phyloP scores from a whole-genome alignment of 2,329 filamentous ascomycete genomes.

The Ophiosphaerella herpotricha region DNA sequence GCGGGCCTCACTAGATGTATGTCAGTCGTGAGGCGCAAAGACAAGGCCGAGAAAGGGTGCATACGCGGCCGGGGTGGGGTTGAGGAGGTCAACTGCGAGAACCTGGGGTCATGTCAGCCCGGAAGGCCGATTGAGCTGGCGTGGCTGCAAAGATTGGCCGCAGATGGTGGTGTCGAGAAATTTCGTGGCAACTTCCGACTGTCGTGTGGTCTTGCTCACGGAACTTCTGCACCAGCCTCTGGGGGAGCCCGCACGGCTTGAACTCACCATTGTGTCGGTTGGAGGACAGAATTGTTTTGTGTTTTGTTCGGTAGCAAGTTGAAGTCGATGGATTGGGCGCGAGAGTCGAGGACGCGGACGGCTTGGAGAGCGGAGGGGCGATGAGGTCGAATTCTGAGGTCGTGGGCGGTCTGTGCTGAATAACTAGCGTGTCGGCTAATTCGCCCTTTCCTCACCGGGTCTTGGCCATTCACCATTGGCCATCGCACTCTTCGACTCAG shows the following conservation, averaged over 20 bases:
- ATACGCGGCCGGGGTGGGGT: slow-evolving; percentile 87
- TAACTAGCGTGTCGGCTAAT: slow-evolving; percentile 13
- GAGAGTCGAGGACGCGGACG: slow-evolving; percentile 40
- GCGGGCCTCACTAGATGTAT: slow-evolving; percentile 72
- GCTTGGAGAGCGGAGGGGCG: slow-evolving; percentile 28
- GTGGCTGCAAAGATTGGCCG: slow-evolving; percentile 12
- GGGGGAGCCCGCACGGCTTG: slow-evolving; percentile 12
- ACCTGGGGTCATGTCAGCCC: slow-evolving; percentile 64
- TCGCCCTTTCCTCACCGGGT: neutral
- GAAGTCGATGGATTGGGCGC: slow-evolving; percentile 42
- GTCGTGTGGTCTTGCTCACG: slow-evolving; percentile 37
- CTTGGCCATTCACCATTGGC: neutral
- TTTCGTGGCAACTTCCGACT: slow-evolving; percentile 37
- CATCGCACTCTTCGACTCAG: neutral
- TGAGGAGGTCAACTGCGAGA: slow-evolving; percentile 99
- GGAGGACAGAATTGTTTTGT: slow-evolving; percentile 37
- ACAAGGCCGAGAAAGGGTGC: slow-evolving; percentile 19
- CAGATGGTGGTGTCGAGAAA: slow-evolving; percentile 26
- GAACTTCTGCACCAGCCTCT: slow-evolving; percentile 10
- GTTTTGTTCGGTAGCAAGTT: slow-evolving; percentile 34
- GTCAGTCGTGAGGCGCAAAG: slow-evolving; percentile 31
- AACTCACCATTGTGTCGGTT: slow-evolving; percentile 48
- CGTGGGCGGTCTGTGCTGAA: slow-evolving; percentile 1
- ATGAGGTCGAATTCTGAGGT: slow-evolving; percentile 9
- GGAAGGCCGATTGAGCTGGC: slow-evolving; percentile 14